Base-by-base conservation (phyloP, 2,329 filamentous ascomycete genomes). In the Trichophyton verrucosum region DNA sequence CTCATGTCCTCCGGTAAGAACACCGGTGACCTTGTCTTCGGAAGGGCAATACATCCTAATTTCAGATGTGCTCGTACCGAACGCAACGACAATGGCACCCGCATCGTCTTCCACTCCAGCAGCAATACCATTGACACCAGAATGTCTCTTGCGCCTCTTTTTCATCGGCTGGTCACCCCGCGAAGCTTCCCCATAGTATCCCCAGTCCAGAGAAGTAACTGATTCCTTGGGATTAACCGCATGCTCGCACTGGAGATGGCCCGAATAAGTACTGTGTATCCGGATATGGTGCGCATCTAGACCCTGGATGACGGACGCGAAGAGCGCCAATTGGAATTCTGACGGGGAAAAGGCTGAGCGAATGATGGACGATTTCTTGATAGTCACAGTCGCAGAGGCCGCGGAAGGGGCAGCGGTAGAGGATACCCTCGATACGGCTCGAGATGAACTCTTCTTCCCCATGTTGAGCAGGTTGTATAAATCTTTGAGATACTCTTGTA, bases 261-360 rank as follows among this genome's bases (percentile, higher is more conserved):
- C 77, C 44, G 77, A 79, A 61, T 70, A 73, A 47, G 77, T 78
- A 64, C 80, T 78, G 68, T 81, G 79, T 59, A 81, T 77, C 61
- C 79, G 76, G 59, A 81, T 70, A 64, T 80, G 77, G 64, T 81
- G 78, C 55, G 75, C 75, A 69, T 79, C 78, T 38, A 81, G 75
- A 22, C 78, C 78, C 66, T 80, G 78, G 58, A 81, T 79, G 60
- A 80, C 76, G 15, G 79, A 81, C 20, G 79, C 79, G 68, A 81
- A 81, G 42, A 81, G 73, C 11, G 77, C 73, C 67, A 80, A 73
- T 71, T 79, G 78, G 57, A 77, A 78, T 61, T 75, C 73, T 5
- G 77, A 78, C 2, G 79, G 79, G 3, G 78, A 75, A 68, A 81
- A 81, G 13, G 77, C 74, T 17, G 78, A 77, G 65, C 73, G 75